Evolutionary conservation across 352 stramenopile species (phyloP).

Genomic region (Pythium pyrilobum): DNA sequence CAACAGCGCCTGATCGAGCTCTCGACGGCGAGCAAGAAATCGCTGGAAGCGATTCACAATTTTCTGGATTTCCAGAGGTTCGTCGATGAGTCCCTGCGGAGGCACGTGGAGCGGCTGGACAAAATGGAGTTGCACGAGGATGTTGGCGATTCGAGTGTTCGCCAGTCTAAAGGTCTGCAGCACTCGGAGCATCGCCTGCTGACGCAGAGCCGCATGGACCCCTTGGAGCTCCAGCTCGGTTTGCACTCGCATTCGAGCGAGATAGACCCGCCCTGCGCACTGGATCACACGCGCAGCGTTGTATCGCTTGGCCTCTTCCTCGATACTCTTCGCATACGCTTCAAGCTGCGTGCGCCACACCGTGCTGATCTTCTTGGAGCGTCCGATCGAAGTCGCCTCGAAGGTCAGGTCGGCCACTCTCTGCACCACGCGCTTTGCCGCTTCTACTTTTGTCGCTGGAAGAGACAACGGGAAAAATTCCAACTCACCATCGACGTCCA

Average conservation of each 20-base stretch:
- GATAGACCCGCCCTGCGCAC: conserved; percentile 61
- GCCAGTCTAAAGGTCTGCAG: conserved; percentile 50
- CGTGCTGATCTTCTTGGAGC: conserved; percentile 33
- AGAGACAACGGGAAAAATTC: conserved; percentile 73
- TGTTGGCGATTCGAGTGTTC: conserved; percentile 60
- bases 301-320: conserved; percentile 57
- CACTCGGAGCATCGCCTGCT: conserved; percentile 43
- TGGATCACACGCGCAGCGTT: conserved; percentile 70
- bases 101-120: conserved; percentile 49
- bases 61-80: conserved; percentile 55
- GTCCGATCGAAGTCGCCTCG: conserved; percentile 33
- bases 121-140: conserved; percentile 70
- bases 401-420: conserved; percentile 60
- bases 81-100: conserved; percentile 35
- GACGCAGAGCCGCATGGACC: conserved; percentile 50
- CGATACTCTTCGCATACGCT: conserved; percentile 57
- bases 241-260: conserved; percentile 57
- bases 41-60: conserved; percentile 51
- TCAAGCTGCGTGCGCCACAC: conserved; percentile 52
- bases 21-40: conserved; percentile 37
- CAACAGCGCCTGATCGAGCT: conserved; percentile 48
- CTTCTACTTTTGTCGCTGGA: conserved; percentile 50
- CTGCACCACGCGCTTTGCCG: conserved; percentile 49
- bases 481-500: conserved; percentile 72
- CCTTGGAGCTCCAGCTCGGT: conserved; percentile 63